phyloP scores from a whole-genome alignment of 441 rosid genomes.

The Populus hybrid region DNA sequence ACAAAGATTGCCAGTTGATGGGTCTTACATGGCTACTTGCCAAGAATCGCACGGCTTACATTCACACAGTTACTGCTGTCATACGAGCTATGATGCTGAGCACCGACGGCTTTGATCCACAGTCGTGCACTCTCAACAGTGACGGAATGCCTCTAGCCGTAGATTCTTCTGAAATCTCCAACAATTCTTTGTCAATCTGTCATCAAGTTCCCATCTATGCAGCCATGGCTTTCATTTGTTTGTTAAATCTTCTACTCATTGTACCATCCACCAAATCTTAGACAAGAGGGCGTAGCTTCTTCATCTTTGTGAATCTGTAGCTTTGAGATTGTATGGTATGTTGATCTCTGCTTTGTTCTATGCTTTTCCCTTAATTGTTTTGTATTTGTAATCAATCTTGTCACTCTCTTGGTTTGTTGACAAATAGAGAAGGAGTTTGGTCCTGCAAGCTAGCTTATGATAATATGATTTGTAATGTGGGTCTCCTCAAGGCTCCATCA shows the following conservation, averaged over 20 bases:
- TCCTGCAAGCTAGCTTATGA: neutral
- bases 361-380: neutral
- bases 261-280: constrained; percentile 21
- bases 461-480: too few species aligned
- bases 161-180: constrained; percentile 61
- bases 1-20: constrained; percentile 89
- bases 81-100: constrained; percentile 74
- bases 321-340: neutral
- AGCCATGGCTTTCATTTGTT: constrained; percentile 12
- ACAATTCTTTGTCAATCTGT: constrained; percentile 29
- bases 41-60: constrained; percentile 70
- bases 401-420: neutral
- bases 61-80: constrained; percentile 26
- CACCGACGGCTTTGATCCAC: constrained; percentile 45
- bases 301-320: neutral
- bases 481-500: neutral
- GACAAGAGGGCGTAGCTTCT: neutral
- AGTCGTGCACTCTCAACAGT: constrained; percentile 62
- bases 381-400: neutral
- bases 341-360: neutral
- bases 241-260: constrained; percentile 18
- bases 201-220: constrained; percentile 14
- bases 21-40: constrained; percentile 96
- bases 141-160: constrained; percentile 96
- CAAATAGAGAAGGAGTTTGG: neutral